A percentile compares a stretch with the other conserved stretches of the same genome.
Conservation (phyloP, 768 basidiomycete genomes). For the Lactarius psammicola region DNA sequence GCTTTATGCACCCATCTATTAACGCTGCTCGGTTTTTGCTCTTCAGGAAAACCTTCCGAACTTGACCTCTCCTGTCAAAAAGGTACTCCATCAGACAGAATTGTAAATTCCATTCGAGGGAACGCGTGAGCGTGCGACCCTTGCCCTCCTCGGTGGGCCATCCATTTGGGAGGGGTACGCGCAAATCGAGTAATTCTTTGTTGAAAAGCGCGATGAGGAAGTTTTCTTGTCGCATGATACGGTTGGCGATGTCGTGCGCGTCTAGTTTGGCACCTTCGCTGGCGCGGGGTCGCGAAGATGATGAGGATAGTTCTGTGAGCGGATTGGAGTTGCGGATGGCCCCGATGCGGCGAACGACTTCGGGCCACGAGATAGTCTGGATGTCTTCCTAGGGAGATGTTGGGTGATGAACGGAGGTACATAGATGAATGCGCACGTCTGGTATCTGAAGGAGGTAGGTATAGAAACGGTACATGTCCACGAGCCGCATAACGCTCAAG, state of each 20-base stretch:
- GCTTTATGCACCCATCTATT: constrained; percentile 67
- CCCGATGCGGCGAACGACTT: constrained; percentile 87
- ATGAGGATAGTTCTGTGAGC: constrained; percentile 79
- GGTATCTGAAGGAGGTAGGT: constrained; percentile 91
- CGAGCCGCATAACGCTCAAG: constrained; percentile 69
- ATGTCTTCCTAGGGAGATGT: constrained; percentile 75
- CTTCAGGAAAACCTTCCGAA: constrained; percentile 88
- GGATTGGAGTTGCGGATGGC: constrained; percentile 92
- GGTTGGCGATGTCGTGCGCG: constrained; percentile 96
- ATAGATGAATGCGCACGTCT: constrained; percentile 58
- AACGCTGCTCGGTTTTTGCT: constrained; percentile 73
- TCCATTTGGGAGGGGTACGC: constrained; percentile 70
- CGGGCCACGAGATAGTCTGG: constrained; percentile 95
- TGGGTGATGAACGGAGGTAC: constrained; percentile 13
- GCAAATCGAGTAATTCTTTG: constrained; percentile 89
- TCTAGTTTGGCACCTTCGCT: constrained; percentile 85
- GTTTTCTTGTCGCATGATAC: constrained; percentile 97
- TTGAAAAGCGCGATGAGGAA: constrained; percentile 98
- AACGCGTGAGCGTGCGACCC: constrained; percentile 79
- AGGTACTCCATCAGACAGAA: constrained; percentile 95
- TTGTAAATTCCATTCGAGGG: constrained; percentile 95
- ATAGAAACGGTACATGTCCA: constrained; percentile 96
- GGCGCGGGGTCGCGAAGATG: constrained; percentile 50
- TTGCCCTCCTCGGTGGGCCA: constrained; percentile 59
- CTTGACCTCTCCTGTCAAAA: constrained; percentile 86